A percentile compares a stretch with the other conserved stretches of the same genome.
These are phyloP conservation scores for Chlorella sorokiniana DNA, from an alignment of 139 green algal genomes.

Conservation along the genomic window DNA sequence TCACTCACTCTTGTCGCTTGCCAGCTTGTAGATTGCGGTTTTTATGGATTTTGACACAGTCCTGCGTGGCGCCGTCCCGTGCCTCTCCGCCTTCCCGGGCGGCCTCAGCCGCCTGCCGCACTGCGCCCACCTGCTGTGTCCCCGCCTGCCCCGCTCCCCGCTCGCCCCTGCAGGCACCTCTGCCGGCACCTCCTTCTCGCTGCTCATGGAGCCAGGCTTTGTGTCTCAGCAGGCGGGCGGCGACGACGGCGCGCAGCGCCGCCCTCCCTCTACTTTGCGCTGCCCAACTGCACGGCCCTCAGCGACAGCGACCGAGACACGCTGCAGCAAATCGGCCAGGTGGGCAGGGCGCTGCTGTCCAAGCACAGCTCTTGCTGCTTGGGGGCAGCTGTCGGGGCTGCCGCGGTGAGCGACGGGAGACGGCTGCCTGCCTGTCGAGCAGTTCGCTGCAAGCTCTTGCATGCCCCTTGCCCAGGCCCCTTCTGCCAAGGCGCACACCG, in stretches of 20 bases:
- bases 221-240: slow-evolving; percentile 17
- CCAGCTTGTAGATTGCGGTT: not conserved
- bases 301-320: slow-evolving; percentile 22
- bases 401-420: too few species aligned
- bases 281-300: slow-evolving; percentile 51
- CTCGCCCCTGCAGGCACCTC: slow-evolving; percentile 36
- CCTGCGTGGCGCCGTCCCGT: too few species aligned
- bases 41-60: not conserved
- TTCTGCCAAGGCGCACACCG: too few species aligned
- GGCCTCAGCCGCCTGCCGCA: not conserved
- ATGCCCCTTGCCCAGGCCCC: too few species aligned
- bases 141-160: not conserved
- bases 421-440: too few species aligned
- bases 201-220: slow-evolving; percentile 65
- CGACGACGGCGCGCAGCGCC: slow-evolving; percentile 4
- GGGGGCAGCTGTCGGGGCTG: too few species aligned
- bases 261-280: slow-evolving; percentile 55
- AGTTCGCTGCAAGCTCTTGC: too few species aligned
- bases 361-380: too few species aligned
- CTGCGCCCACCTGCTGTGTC: not conserved
- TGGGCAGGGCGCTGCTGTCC: too few species aligned
- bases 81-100: too few species aligned
- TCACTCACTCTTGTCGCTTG: not conserved
- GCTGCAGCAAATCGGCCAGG: slow-evolving; percentile 33
- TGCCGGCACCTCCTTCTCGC: slow-evolving; percentile 32